Evolutionary conservation across 2,329 filamentous ascomycete genomes (phyloP).

Genomic region (Aureobasidium subglaciale): DNA sequence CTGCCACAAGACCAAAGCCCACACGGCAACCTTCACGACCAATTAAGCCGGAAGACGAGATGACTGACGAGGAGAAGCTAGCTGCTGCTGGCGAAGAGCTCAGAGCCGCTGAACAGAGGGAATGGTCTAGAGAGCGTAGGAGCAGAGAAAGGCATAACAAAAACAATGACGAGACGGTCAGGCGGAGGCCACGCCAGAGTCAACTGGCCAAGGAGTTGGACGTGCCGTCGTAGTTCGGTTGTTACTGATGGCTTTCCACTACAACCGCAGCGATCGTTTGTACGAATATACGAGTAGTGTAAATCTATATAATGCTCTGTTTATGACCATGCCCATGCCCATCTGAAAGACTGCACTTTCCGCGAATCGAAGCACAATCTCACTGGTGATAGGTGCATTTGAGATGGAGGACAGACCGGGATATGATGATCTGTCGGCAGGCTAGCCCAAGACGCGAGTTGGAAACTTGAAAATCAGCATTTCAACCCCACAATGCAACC

Average conservation of each 20-base stretch:
- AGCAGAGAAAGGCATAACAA: conserved; percentile 12
- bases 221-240: not conserved
- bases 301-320: not conserved
- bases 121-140: conserved; percentile 16
- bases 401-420: too few relatives aligned
- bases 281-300: conserved; percentile 2
- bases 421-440: not conserved
- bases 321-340: not conserved
- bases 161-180: conserved; percentile 2
- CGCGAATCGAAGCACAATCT: too few relatives aligned
- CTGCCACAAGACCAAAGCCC: not conserved
- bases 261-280: not conserved
- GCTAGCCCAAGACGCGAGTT: not conserved
- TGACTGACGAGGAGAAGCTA: conserved; percentile 14
- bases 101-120: conserved; percentile 16
- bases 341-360: too few relatives aligned
- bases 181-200: not conserved
- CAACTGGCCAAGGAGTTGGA: conserved; percentile 1
- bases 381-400: too few relatives aligned
- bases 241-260: not conserved
- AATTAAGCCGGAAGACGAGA: conserved; percentile 6
- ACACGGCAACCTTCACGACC: conserved; percentile 1
- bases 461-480: not conserved
- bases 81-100: conserved; percentile 16
- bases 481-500: not conserved